A percentile compares a stretch with the other conserved stretches of the same genome.
These are phyloP conservation scores for Linnemannia zychae DNA, from an alignment of 192 early-diverging fungal genomes.

Conservation along the genomic window DNA sequence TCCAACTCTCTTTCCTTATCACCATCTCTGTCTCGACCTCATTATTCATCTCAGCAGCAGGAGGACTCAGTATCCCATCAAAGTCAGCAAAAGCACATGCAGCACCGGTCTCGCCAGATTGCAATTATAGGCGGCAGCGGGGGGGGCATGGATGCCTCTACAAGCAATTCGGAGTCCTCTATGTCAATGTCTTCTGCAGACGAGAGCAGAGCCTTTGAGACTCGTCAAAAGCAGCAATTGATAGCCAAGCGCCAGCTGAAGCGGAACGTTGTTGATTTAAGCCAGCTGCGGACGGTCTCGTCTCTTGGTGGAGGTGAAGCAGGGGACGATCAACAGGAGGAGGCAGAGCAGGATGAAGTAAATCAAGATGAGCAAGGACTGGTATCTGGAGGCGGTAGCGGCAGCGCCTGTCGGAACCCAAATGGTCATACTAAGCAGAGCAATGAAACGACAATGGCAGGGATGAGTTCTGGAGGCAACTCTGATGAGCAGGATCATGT, in stretches of 20 bases:
- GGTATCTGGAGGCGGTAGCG: neutral
- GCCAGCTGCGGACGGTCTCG: neutral
- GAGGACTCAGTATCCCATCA: conserved; percentile 19
- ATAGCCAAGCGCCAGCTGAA: neutral
- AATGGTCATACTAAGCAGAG: conserved; percentile 35
- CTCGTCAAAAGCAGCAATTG: conserved; percentile 3
- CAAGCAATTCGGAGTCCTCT: neutral
- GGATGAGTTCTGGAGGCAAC: conserved; percentile 42
- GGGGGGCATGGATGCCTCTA: neutral
- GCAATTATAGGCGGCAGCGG: neutral
- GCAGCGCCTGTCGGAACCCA: neutral
- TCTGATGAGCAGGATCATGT: conserved; percentile 55
- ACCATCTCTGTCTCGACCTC: neutral
- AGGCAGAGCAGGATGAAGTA: neutral
- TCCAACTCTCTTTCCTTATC: conserved; percentile 4
- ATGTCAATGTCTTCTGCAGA: conserved; percentile 25
- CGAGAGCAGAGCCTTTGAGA: conserved; percentile 20
- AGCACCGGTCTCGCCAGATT: neutral
- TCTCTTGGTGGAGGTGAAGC: neutral
- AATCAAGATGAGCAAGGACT: neutral
- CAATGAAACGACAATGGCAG: conserved; percentile 54
- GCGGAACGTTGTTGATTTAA: neutral
- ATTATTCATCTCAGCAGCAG: conserved; percentile 5
- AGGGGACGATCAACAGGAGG: neutral
- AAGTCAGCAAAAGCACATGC: conserved; percentile 2